Percentiles rank a stretch among this genome's conserved stretches.
These are phyloP conservation scores for Penicillium sclerotigenum DNA, from an alignment of 2,329 filamentous ascomycete species.

Conservation along the genomic window DNA sequence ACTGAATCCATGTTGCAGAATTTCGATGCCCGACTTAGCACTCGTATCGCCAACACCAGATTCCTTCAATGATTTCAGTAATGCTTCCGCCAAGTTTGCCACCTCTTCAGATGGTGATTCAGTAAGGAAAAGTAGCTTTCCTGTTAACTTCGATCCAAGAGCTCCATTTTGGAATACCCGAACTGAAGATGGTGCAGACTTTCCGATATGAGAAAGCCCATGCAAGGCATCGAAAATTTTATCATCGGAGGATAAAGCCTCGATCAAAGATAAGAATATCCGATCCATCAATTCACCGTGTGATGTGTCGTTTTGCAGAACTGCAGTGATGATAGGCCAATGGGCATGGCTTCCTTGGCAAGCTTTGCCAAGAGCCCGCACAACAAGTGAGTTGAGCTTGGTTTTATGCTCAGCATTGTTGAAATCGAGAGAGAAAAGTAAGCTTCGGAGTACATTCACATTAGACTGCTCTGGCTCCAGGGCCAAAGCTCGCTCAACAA, in stretches of 20 bases:
- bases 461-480: slow-evolving; percentile 33
- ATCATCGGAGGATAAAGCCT: slow-evolving; percentile 41
- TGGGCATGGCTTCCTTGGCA: slow-evolving; percentile 34
- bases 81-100: slow-evolving; percentile 40
- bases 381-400: slow-evolving; percentile 36
- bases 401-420: slow-evolving; percentile 36
- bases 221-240: slow-evolving; percentile 38
- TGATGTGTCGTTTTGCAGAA: slow-evolving; percentile 39
- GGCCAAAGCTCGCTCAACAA: slow-evolving; percentile 36
- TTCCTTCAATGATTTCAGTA: slow-evolving; percentile 34
- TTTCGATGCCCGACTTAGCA: slow-evolving; percentile 49
- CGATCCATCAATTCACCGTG: slow-evolving; percentile 32
- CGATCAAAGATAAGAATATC: slow-evolving; percentile 41
- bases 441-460: slow-evolving; percentile 36
- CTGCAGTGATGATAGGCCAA: slow-evolving; percentile 41
- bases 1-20: slow-evolving; percentile 52
- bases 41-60: slow-evolving; percentile 40
- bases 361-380: slow-evolving; percentile 36
- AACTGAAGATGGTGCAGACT: slow-evolving; percentile 41
- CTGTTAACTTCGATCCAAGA: slow-evolving; percentile 51
- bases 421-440: slow-evolving; percentile 39
- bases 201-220: slow-evolving; percentile 46
- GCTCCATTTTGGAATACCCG: slow-evolving; percentile 44
- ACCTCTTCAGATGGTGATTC: slow-evolving; percentile 54
- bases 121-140: slow-evolving; percentile 52